Percentiles rank a stretch among this genome's conserved stretches.
Evolutionary conservation across 1,139 yeast genomes (phyloP).

Genomic region (Torulaspora pretoriensis): DNA sequence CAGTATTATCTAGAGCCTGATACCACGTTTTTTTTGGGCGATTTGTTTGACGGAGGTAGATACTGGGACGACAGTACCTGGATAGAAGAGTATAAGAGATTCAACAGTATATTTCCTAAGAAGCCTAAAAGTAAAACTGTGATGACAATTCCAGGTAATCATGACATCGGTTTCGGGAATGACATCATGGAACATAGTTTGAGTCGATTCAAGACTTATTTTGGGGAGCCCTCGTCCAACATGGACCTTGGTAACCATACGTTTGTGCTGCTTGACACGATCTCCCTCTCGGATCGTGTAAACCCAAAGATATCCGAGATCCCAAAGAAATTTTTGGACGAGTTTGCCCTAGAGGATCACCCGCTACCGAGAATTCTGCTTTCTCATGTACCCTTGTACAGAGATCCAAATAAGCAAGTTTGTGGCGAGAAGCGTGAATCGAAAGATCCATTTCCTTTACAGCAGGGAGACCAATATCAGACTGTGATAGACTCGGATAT

Average conservation of each 20-base stretch:
- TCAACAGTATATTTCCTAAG: slow-evolving; percentile 56
- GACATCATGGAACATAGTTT: slow-evolving; percentile 51
- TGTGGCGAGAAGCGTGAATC: slow-evolving; percentile 76
- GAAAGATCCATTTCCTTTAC: slow-evolving; percentile 55
- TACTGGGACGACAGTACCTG: slow-evolving; percentile 73
- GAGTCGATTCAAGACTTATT: slow-evolving; percentile 61
- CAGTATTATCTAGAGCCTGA: slow-evolving; percentile 66
- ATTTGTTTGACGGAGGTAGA: slow-evolving; percentile 91
- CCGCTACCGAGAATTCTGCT: slow-evolving; percentile 63
- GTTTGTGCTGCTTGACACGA: slow-evolving; percentile 71
- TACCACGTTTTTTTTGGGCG: slow-evolving; percentile 77
- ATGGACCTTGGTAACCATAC: slow-evolving; percentile 70
- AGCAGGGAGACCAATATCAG: slow-evolving; percentile 73
- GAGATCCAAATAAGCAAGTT: slow-evolving; percentile 47
- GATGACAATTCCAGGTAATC: slow-evolving; percentile 82
- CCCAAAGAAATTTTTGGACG: slow-evolving; percentile 38
- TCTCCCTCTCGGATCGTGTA: slow-evolving; percentile 59
- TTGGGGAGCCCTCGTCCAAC: slow-evolving; percentile 64
- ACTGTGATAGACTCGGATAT: slow-evolving; percentile 62
- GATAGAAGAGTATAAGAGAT: slow-evolving; percentile 69
- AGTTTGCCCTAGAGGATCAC: slow-evolving; percentile 31
- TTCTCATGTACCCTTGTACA: slow-evolving; percentile 73
- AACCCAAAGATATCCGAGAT: slow-evolving; percentile 42
- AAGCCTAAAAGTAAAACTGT: slow-evolving; percentile 46
- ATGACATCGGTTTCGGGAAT: slow-evolving; percentile 89